Percentiles rank a stretch among this genome's conserved stretches.
phyloP scores from a whole-genome alignment of 2,329 filamentous ascomycete genomes.

The Tolypocladium ophioglossoides region DNA sequence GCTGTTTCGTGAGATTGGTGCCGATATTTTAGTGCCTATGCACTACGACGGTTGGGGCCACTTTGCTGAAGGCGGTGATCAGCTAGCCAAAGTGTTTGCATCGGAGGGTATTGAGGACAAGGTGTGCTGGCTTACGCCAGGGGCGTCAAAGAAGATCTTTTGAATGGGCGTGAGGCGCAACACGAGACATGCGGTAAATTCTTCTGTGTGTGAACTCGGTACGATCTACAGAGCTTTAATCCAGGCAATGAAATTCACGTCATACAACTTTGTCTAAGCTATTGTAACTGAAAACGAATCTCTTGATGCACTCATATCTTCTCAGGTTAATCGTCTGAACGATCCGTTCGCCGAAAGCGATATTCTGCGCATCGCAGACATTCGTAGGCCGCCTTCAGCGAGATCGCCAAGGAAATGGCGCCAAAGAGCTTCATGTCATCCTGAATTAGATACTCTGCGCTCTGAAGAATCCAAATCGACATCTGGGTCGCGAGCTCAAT shows the following conservation, averaged over 20 bases:
- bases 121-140: conserved; percentile 22
- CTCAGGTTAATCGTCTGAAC: conserved; percentile 1
- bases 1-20: conserved; percentile 26
- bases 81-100: conserved; percentile 19
- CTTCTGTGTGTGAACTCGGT: too few relatives aligned
- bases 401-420: conserved; percentile 21
- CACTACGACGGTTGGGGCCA: conserved; percentile 36
- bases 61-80: conserved; percentile 24
- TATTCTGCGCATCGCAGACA: background rate
- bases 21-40: conserved; percentile 33
- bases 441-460: conserved; percentile 25
- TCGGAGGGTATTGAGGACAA: conserved; percentile 22
- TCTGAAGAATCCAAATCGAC: conserved; percentile 16
- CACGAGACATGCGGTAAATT: too few relatives aligned
- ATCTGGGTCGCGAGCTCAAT: conserved; percentile 6
- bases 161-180: background rate
- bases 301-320: background rate
- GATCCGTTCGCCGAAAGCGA: conserved; percentile 1
- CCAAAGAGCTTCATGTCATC: conserved; percentile 29
- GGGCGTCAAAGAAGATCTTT: conserved; percentile 7
- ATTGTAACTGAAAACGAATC: too few relatives aligned
- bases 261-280: too few relatives aligned
- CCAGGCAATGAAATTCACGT: too few relatives aligned
- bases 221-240: too few relatives aligned
- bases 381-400: conserved; percentile 12